Percentiles rank a stretch among this genome's conserved stretches.
These are phyloP conservation scores for Pleurotus eryngii DNA, from an alignment of 768 basidiomycete genomes.

Conservation along the genomic window DNA sequence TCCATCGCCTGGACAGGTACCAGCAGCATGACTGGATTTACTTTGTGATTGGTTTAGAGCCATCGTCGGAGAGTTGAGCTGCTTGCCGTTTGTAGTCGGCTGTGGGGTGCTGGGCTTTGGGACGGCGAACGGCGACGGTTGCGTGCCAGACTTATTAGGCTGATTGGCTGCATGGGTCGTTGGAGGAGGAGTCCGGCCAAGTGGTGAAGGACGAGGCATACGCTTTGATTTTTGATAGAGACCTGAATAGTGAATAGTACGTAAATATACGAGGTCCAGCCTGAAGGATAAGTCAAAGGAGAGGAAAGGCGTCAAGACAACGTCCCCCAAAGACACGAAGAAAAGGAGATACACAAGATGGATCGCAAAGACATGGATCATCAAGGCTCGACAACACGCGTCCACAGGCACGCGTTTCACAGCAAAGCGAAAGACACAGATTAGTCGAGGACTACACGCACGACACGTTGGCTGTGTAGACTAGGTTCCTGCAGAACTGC, in stretches of 20 bases:
- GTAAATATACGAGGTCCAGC: slow-evolving; percentile 8
- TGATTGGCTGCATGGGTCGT: slow-evolving; percentile 24
- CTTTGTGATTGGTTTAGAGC: slow-evolving; percentile 5
- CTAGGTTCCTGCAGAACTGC: neutral
- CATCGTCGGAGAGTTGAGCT: slow-evolving; percentile 3
- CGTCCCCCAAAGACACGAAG: slow-evolving; percentile 10
- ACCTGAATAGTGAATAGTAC: slow-evolving; percentile 39
- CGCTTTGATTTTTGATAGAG: slow-evolving; percentile 84
- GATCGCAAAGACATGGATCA: slow-evolving; percentile 1
- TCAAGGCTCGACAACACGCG: slow-evolving; percentile 2
- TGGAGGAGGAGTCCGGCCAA: slow-evolving; percentile 40
- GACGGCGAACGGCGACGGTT: slow-evolving; percentile 20
- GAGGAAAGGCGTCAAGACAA: slow-evolving; percentile 1
- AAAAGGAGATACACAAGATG: neutral
- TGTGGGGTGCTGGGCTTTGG: neutral
- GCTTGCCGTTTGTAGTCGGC: slow-evolving; percentile 1
- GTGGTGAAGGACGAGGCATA: slow-evolving; percentile 66
- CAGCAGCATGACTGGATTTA: slow-evolving; percentile 28
- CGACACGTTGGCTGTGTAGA: slow-evolving; percentile 9
- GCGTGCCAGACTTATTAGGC: slow-evolving; percentile 8
- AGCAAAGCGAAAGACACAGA: neutral
- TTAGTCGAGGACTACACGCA: neutral
- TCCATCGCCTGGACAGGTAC: slow-evolving; percentile 98
- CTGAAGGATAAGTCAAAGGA: slow-evolving; percentile 8
- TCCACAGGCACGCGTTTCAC: slow-evolving; percentile 1